Evolutionary conservation across 2,329 filamentous ascomycete genomes (phyloP), one percentile per base, ranked within the genome.

Genomic region (Xylaria hypoxylon): DNA sequence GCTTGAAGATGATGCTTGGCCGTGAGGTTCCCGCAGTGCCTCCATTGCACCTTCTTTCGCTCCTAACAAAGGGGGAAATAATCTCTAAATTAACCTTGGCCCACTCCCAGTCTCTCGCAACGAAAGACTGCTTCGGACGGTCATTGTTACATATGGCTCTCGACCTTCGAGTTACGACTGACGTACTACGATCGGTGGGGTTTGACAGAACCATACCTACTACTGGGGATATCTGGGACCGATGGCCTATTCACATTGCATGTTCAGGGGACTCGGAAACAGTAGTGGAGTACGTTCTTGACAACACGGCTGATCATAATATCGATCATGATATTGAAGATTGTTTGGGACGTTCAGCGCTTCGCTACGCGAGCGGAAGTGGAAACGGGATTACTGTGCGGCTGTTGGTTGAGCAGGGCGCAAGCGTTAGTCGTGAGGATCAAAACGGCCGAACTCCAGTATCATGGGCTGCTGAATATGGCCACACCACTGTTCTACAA

Each of bases 81-180:
- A n/a, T 13, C 1, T 28, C 35, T 7, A 19, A 38, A 38, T n/a
- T 26, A 10, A 3, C 28, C 3, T 28, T n/a, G 1, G 6, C 5
- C 24, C n/a, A 40, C 26, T 26, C 1, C 7, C n/a, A 19, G 2
- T 22, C 52, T 28, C 5, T 40, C 10, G 13, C 5, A 35, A 40
- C 24, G 10, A 38, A 53, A 35, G 64, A 66, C 26, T 48, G 52
- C 7, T 13, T 53, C 5, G 59, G 52, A 19, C 45, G 59, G 19
- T 66, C 64, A 11, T 51, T 55, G 13, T 48, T 58, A 22, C 64
- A 66, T 48, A 22, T 62, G 11, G 47, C 52, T 42, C 24, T 66
- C 15, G 64, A 66, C 22, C 53, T 62, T 42, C 38, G 31, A 35
- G 17, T 59, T 1, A 3, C 0, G 22, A 22, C 13, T 17, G 3